Base-by-base conservation (phyloP, 495 filamentous ascomycete species). In the Lasiosphaeria ovina region DNA sequence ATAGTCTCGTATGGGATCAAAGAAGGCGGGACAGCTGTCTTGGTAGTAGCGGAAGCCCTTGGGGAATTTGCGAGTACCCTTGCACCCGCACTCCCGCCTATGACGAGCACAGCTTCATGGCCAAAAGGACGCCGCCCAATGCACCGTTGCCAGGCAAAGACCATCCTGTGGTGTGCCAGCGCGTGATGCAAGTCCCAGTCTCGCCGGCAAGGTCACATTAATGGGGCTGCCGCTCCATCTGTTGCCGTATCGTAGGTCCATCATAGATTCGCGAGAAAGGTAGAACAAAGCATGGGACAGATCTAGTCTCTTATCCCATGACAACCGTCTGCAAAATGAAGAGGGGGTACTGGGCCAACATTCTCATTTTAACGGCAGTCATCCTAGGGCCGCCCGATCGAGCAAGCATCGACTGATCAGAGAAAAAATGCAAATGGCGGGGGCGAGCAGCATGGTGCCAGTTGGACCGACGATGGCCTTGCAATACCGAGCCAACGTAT, bases 1-100 rank as follows among this genome's bases (percentile, higher is more conserved):
- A 70, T 61, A 61, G 57, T 61, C 68, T 72, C 70, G 70, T 72
- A 70, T 70, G 66, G 62, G 61, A 38, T 40, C 50, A 57, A 62
- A 64, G 53, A 53, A 60, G 14, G 55, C 32, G 56, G 60, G 49
- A 31, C 35, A 45, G 33, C 24, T 53, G 60, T 63, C 60, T 64
- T 60, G 54, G 61, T 53, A 64, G 61, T 67, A 8, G 38, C 7
- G 36, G 59, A 63, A 60, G 49, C 32, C 49, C 49, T 50, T 51
- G 50, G 36, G 50, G 50, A 51, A 55, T 50, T 55, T 68, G 66
- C 66, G 59, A 24, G n/a, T 57, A 62, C 40, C 68, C 63, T 63
- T 49, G 6, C 14, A 31, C 51, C 34, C 32, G 36, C 36, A 33
- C 47, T 12, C 16, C 14, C 38, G 38, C 42, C 9, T 38, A 38